Conservation (phyloP, 2,329 filamentous ascomycete genomes). For the Epichloe uncinata region DNA sequence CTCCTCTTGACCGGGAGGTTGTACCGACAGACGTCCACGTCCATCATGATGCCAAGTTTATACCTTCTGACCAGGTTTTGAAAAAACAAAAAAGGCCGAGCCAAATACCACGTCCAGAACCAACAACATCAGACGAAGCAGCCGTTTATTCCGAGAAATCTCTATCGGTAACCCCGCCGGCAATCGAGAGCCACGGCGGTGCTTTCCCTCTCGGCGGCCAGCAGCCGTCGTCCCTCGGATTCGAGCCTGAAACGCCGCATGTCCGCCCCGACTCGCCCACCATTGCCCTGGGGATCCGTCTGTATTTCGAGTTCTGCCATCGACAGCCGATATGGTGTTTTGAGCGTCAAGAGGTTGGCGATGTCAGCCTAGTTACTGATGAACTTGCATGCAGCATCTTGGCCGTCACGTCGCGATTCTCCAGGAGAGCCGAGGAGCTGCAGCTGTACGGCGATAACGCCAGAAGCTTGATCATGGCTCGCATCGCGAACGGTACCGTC, state of each 20-base stretch:
- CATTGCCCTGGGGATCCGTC: constrained; percentile 20
- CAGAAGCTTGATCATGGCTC: constrained; percentile 31
- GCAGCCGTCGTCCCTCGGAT: constrained; percentile 14
- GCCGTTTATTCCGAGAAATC: constrained; percentile 21
- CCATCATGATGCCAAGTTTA: constrained; percentile 4
- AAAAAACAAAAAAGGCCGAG: constrained; percentile 12
- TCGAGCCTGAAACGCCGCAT: constrained; percentile 15
- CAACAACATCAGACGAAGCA: constrained; percentile 17
- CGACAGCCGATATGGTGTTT: constrained; percentile 32
- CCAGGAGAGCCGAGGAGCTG: constrained; percentile 19
- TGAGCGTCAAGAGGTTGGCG: constrained; percentile 26
- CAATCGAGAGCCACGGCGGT: constrained; percentile 12
- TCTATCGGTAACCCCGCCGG: constrained; percentile 18
- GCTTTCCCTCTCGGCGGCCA: constrained; percentile 8
- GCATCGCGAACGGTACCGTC: constrained; percentile 36
- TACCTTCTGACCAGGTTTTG: constrained; percentile 16
- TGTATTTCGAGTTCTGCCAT: constrained; percentile 31
- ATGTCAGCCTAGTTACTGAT: constrained; percentile 21
- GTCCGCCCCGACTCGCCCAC: constrained; percentile 19
- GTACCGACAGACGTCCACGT: constrained; percentile 10
- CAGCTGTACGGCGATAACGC: constrained; percentile 25
- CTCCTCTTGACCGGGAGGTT: constrained; percentile 31
- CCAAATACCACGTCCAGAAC: constrained; percentile 14
- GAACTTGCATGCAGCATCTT: constrained; percentile 29
- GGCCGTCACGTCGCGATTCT: constrained; percentile 26